Conservation (phyloP, 148 eudicot genomes). For the Nepenthes mirabilis region DNA sequence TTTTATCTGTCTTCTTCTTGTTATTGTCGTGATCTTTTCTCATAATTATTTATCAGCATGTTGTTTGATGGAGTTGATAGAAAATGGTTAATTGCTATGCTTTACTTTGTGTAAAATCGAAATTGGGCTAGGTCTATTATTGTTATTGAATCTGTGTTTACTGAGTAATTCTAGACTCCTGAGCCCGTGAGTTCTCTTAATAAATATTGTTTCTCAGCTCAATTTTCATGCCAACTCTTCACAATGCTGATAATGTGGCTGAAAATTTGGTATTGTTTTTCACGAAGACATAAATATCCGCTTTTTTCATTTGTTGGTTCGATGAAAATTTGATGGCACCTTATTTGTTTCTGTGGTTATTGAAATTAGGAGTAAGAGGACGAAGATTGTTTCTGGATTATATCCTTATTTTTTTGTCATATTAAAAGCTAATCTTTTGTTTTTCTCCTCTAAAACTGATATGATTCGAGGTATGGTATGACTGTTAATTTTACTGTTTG, state of each 20-base stretch:
- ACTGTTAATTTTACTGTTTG: neutral
- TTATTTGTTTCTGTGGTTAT: conserved; percentile 58
- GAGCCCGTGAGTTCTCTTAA: no score
- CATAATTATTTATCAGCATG: neutral
- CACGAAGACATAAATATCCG: neutral
- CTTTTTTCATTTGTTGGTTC: conserved; percentile 27
- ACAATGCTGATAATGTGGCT: neutral
- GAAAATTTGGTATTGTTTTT: neutral
- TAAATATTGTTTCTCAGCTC: neutral
- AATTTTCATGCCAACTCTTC: neutral
- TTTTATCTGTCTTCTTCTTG: neutral
- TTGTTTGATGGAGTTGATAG: neutral
- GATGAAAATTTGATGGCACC: conserved; percentile 69
- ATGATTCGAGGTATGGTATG: conserved; percentile 49
- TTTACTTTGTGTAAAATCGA: no score
- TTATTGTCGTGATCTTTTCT: neutral
- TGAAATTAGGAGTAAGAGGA: conserved; percentile 17
- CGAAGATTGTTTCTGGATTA: conserved; percentile 53
- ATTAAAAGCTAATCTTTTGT: conserved; percentile 40
- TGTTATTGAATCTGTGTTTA: no score
- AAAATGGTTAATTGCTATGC: no score
- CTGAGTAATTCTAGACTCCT: no score
- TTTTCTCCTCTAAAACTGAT: conserved; percentile 68
- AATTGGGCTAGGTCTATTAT: no score
- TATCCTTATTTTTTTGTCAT: conserved; percentile 57